Conservation (phyloP, 2,329 filamentous ascomycete species). For the Colletotrichum sp. region DNA sequence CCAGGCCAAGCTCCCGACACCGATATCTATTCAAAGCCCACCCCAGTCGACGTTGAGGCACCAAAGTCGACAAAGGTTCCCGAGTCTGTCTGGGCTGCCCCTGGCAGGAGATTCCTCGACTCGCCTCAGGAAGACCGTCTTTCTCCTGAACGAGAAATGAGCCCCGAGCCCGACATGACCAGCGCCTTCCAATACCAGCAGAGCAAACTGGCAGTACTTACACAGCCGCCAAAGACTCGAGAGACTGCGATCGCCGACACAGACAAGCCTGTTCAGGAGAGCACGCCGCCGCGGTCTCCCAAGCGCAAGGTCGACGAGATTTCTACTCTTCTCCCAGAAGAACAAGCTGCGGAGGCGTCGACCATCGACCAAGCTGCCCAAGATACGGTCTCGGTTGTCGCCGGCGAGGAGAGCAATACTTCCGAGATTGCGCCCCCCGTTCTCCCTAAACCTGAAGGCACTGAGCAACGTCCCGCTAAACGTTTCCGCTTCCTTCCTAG, state of each 20-base stretch:
- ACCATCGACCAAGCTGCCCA: neutral
- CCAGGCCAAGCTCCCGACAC: neutral
- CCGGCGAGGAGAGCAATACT: neutral
- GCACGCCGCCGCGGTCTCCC: neutral
- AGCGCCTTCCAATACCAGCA: conserved; percentile 21
- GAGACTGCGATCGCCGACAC: neutral
- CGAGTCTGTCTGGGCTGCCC: conserved; percentile 7
- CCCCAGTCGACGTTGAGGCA: neutral
- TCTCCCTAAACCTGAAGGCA: neutral
- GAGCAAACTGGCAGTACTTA: conserved; percentile 4
- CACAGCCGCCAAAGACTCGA: neutral
- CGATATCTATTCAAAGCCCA: neutral
- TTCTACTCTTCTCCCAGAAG: conserved; percentile 22
- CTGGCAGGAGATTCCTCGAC: conserved; percentile 17
- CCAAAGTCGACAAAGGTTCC: conserved; percentile 3
- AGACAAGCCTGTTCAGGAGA: neutral
- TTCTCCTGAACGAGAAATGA: neutral
- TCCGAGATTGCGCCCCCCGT: neutral
- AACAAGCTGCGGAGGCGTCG: conserved; percentile 14
- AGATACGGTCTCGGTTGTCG: neutral
- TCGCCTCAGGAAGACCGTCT: neutral
- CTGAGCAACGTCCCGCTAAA: neutral
- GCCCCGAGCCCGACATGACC: conserved; percentile 21
- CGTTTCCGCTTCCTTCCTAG: neutral
- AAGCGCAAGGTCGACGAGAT: conserved; percentile 40